These are phyloP conservation scores for Hansenula sp. DNA, from an alignment of 1,139 yeast species.

Conservation along the genomic window DNA sequence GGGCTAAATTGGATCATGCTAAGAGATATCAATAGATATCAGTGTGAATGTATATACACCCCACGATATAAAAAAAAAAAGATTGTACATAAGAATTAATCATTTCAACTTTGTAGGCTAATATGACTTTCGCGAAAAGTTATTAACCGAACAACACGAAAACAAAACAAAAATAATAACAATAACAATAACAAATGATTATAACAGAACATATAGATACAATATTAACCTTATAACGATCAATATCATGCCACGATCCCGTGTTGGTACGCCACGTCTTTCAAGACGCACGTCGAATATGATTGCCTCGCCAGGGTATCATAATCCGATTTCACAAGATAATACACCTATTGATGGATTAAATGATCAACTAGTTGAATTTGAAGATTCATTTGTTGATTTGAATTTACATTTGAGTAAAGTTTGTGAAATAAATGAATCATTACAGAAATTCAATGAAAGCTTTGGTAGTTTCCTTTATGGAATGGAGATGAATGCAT, in stretches of 20 bases:
- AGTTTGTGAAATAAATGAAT: slow-evolving; percentile 41
- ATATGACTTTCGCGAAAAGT: too few species aligned
- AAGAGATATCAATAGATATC: slow-evolving; percentile 25
- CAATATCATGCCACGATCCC: slow-evolving; percentile 7
- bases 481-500: slow-evolving; percentile 63
- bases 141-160: too few species aligned
- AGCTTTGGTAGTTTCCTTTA: slow-evolving; percentile 60
- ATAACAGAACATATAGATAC: slow-evolving; percentile 3
- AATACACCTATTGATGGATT: slow-evolving; percentile 19
- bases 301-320: slow-evolving; percentile 21
- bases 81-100: too few species aligned
- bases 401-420: slow-evolving; percentile 49
- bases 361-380: slow-evolving; percentile 26
- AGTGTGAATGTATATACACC: too few species aligned
- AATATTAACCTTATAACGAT: too few species aligned
- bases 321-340: slow-evolving; percentile 14
- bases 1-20: slow-evolving; percentile 44
- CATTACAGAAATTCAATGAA: slow-evolving; percentile 53
- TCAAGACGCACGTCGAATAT: slow-evolving; percentile 14
- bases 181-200: slow-evolving; percentile 5
- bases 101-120: too few species aligned
- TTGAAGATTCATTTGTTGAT: slow-evolving; percentile 52
- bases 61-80: too few species aligned
- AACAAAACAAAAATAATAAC: not conserved
- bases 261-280: slow-evolving; percentile 19